Base-by-base conservation (phyloP, 2,329 filamentous ascomycete species). In the Lanzia echinophila region DNA sequence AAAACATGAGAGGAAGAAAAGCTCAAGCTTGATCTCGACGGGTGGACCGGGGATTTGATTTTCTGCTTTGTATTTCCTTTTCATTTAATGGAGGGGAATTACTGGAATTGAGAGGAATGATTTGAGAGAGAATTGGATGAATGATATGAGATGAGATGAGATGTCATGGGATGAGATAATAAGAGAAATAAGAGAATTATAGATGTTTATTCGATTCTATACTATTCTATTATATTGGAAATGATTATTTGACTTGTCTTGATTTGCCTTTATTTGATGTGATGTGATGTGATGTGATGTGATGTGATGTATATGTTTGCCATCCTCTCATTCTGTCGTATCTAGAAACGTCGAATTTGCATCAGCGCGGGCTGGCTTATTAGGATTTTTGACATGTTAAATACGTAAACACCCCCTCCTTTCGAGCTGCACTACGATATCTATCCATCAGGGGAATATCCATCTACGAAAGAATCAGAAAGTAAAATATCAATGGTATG, bases 31-130 rank as follows among this genome's bases (percentile, higher is more conserved):
- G 38, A 53, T 53, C 50, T 53, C 43, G 10, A 53, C 50, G 43
- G 50, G 50, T 53, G 22, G 24, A 41, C 50, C 43, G 50, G 50
- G 43, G 43, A 47, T 41, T 39, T 34, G 32, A 34, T 34, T 34
- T 11, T 36, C n/a, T 36, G 33, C 12, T 12, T 36, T 36, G 33
- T 11, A 36, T 36, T 36, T 11, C 11, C 12, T 36, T 36, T 11
- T 11, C 7, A 34, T 36, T 36, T 8, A 41, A n/a, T 12, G 38
- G 38, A 41, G 2, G 11, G 38, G 17, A 33, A 33, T 7, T 33
- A 33, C 32, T 41, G 38, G 38, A 15, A 3, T 12, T 3, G 17
- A n/a, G n/a, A 8, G 38, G 17, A 19, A n/a, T 41, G 38, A 17
- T 17, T 41, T 41, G 38, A n/a, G 38, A 41, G 38, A 41, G 32